Evolutionary conservation across 1,284 basidiomycete genomes (phyloP), one percentile per base, ranked within the genome.

Genomic region (Cutaneotrichosporon cutaneum): DNA sequence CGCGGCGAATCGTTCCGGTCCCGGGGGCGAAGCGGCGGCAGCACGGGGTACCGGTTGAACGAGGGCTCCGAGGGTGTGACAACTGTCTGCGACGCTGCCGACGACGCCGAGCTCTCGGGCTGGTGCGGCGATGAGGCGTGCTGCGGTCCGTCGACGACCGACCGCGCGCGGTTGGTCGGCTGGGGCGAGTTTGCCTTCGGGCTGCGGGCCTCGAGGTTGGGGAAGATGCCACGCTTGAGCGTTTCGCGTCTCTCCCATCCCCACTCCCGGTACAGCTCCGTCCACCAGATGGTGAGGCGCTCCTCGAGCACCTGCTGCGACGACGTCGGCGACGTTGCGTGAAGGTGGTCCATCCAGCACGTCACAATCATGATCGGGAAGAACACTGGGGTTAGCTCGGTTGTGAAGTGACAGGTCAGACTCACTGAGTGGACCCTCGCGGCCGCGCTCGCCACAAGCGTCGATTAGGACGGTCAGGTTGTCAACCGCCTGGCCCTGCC

Each of bases 401-500:
- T 56, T 16, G n/a, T 27, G 8, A 26, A 48, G 32, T 14, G n/a
- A 4, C 4, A 27, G 8, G 16, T 5, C 35, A 9, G 8, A 73
- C 77, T 71, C 57, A 79, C 77, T 72, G 57, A 74, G 58, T 24
- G 73, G 73, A 21, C 74, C 72, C 56, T 76, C 73, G 33, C 79
- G 67, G 16, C 79, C 79, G 14, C 68, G 63, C 44, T 68, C 68
- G 35, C 77, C 77, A 24, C 79, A 65, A 3, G 72, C 66, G 51
- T 77, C 73, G 33, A 80, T 67, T 22, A 79, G 70, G 30, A 79
- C 77, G 0, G 71, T 70, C 35, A 80, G 69, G 54, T 80, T 80
- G 59, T 79, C 76, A 6, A 79, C 76, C 0, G 77, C 77, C 66
- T 77, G 76, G 35, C 70, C 68, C 63, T 80, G 78, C 45, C 77